Conservation (phyloP, 345 rosid genomes). For the Linum tenue region DNA sequence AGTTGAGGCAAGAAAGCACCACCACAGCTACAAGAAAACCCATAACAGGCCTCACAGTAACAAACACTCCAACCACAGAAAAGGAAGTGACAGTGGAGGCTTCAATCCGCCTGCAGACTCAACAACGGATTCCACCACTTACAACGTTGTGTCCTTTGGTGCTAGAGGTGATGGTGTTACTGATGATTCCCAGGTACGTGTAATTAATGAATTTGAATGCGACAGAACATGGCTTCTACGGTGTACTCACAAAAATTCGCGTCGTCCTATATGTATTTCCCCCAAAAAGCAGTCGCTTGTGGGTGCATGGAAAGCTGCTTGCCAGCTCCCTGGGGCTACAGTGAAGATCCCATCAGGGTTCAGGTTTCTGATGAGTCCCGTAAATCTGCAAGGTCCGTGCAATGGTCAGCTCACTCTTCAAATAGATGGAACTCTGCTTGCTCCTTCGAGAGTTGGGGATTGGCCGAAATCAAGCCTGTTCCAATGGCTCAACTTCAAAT, state of each 20-base stretch:
- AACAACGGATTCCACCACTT: constrained; percentile 15
- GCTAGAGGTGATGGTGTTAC: constrained; percentile 48
- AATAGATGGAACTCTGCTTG: constrained; percentile 65
- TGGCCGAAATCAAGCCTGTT: constrained; percentile 64
- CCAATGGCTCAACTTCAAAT: constrained; percentile 85
- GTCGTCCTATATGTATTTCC: too few species aligned
- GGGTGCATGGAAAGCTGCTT: constrained; percentile 59
- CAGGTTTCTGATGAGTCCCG: constrained; percentile 39
- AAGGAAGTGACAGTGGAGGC: constrained; percentile 6
- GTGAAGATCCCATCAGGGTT: constrained; percentile 40
- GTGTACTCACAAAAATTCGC: background rate
- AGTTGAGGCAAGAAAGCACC: constrained; percentile 40
- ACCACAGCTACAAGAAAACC: constrained; percentile 15
- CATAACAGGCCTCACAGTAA: constrained; percentile 10
- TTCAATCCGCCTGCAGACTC: constrained; percentile 7
- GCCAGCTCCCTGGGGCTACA: constrained; percentile 34
- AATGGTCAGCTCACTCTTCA: constrained; percentile 47
- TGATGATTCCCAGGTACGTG: constrained; percentile 47
- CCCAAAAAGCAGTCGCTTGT: constrained; percentile 30
- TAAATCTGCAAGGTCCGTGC: constrained; percentile 60
- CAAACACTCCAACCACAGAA: constrained; percentile 25
- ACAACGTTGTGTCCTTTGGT: constrained; percentile 43
- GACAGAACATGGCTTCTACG: background rate
- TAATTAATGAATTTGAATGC: too few species aligned
- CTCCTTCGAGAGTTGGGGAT: constrained; percentile 50